Evolutionary conservation across 192 early-diverging fungal species (phyloP), one percentile per base, ranked within the genome.

Genomic region (Coemansia sp.): DNA sequence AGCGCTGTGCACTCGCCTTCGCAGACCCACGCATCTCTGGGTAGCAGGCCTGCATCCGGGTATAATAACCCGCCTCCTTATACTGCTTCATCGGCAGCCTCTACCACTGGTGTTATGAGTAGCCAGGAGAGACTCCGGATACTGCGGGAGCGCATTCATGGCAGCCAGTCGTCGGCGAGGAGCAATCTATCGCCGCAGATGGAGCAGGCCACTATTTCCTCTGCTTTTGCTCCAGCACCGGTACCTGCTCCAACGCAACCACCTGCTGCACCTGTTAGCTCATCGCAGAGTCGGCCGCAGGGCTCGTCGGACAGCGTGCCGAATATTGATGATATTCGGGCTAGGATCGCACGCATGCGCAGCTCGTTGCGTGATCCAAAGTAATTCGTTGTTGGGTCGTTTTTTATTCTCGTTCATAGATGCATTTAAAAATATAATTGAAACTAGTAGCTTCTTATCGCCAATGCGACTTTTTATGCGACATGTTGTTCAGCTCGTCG

Each of bases 71-170:
- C 10, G 44, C 46, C 31, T 16, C 8, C 20, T 8, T 44, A 29
- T 20, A 20, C 64, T 15, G 41, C 40, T 55, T 8, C 34, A 7
- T 18, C 47, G 12, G 6, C 27, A 10, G 22, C 31, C 60, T 64
- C 65, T 46, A 12, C 52, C 29, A 24, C 29, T 65, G 13, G 53
- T 15, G 38, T 16, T 38, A 53, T 15, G 53, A 76, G 13, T 57
- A 74, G 52, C 22, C 73, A 75, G 63, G 73, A 70, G 5, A 65
- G 75, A 12, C 63, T 82, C 7, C 50, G 33, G 10, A 63, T 62
- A 0, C 31, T 82, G 65, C 74, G 80, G 24, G 74, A 76, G 44
- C 75, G 74, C n/a, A 82, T 82, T 46, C 53, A 65, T 12, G 57
- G 62, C 29, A 66, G n/a, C 36, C 63, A 55, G 27, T 18, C 73